Base-by-base conservation (phyloP, 192 early-diverging fungal species). In the Thamnidium elegans region DNA sequence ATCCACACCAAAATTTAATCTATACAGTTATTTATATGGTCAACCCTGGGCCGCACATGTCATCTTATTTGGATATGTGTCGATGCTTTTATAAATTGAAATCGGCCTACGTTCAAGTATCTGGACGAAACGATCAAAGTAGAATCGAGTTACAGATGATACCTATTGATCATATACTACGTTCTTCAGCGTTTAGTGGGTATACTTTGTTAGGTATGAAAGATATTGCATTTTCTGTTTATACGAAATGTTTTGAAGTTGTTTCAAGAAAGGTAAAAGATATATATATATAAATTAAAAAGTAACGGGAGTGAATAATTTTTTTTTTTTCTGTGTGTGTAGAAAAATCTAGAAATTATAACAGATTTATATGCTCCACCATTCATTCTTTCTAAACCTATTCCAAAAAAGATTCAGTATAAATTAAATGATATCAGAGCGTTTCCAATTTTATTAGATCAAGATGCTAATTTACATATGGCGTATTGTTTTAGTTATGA, bases 211-310 rank as follows among this genome's bases (percentile, higher is more conserved):
- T 78, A 48, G 79, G 79, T 9, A 58, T 81, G 3, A 70, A 72
- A 34, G 79, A 81, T 7, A 78, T 81, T 63, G 76, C 79, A 30
- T 81, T 81, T 44, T 70, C 79, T n/a, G 79, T 78, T 20, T 81
- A 81, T 50, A 66, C 67, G 19, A 78, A 74, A 58, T 81, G 79
- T 61, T 66, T 63, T 30, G 23, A 69, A 15, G 52, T 74, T 39
- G 36, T 39, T 39, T 39, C 36, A 1, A 6, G 36, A 39, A 39
- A 39, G 36, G 36, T 39, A 39, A 39, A 39, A 39, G 9, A 39
- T 39, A 39, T 6, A 50, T 50, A 15, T 20, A 50, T 11, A 17
- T 48, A 19, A 17, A n/a, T n/a, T n/a, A 26, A 26, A 26, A 26
- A 26, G 1, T 26, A 26, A 26, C 26, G 3, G 26, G 26, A 3